A percentile compares a stretch with the other conserved stretches of the same genome.
phyloP scores from a whole-genome alignment of 2,329 filamentous ascomycete genomes.

The Byssoonygena ceratinophila region DNA sequence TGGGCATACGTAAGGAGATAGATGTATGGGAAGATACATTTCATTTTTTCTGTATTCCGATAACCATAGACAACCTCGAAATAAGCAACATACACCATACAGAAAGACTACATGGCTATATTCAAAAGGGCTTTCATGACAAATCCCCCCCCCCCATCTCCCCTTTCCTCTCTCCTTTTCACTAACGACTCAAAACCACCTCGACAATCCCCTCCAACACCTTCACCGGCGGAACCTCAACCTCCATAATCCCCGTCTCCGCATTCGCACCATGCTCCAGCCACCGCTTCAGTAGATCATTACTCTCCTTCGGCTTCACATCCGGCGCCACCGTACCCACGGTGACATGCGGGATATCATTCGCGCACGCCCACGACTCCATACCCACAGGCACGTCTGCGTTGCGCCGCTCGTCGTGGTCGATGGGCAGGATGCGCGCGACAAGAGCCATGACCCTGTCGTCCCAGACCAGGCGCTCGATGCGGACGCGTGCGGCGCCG shows the following conservation, averaged over 20 bases:
- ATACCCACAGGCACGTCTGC: background rate
- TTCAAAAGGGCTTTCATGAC: background rate
- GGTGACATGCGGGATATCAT: conserved; percentile 75
- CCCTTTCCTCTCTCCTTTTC: conserved; percentile 11
- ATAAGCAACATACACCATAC: too few species aligned
- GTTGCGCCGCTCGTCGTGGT: conserved; percentile 24
- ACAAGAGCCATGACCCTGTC: conserved; percentile 83
- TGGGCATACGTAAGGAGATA: too few species aligned
- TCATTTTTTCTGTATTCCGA: too few species aligned
- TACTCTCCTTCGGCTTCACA: conserved; percentile 92
- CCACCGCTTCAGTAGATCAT: conserved; percentile 70
- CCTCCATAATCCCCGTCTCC: conserved; percentile 46
- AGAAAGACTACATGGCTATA: too few species aligned
- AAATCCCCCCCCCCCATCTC: background rate
- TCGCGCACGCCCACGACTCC: conserved; percentile 57
- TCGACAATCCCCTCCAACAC: conserved; percentile 47
- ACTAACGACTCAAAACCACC: conserved; percentile 35
- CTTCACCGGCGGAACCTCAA: conserved; percentile 44
- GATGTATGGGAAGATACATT: too few species aligned
- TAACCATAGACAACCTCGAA: too few species aligned
- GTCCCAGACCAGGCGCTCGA: conserved; percentile 68
- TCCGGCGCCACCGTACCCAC: conserved; percentile 63
- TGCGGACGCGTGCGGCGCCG: conserved; percentile 38
- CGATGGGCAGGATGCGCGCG: conserved; percentile 52
- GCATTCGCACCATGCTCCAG: conserved; percentile 47